These are phyloP conservation scores for Gaertneriomyces sp. DNA, from an alignment of 192 early-diverging fungal species.

Conservation along the genomic window DNA sequence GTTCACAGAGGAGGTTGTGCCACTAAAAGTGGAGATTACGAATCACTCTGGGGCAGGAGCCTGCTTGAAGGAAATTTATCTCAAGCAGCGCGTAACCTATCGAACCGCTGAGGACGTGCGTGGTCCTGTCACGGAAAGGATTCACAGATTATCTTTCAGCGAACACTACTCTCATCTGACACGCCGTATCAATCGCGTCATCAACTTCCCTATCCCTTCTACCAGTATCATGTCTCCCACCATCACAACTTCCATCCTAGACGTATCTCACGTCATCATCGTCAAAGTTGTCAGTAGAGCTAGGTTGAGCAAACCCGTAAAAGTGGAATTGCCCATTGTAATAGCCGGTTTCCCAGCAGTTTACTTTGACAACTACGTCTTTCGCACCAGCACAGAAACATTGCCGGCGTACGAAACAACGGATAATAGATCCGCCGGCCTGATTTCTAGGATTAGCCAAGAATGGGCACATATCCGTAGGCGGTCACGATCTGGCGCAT, in stretches of 20 bases:
- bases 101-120: slow-evolving; percentile 17
- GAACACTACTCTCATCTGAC: slow-evolving; percentile 22
- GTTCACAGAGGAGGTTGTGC: slow-evolving; percentile 28
- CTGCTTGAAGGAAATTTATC: slow-evolving; percentile 17
- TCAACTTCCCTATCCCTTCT: slow-evolving; percentile 33
- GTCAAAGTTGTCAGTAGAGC: slow-evolving; percentile 25
- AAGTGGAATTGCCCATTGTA: slow-evolving; percentile 29
- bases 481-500: not conserved
- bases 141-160: slow-evolving; percentile 29
- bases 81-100: slow-evolving; percentile 37
- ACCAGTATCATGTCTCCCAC: slow-evolving; percentile 27
- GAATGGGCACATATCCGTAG: not conserved
- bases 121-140: slow-evolving; percentile 32
- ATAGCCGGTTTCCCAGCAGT: slow-evolving; percentile 34
- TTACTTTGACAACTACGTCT: slow-evolving; percentile 24
- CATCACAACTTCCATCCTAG: slow-evolving; percentile 30
- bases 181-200: slow-evolving; percentile 21
- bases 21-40: slow-evolving; percentile 27
- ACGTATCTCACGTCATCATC: slow-evolving; percentile 29
- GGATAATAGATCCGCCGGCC: not conserved
- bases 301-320: slow-evolving; percentile 18
- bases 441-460: not conserved
- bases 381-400: slow-evolving; percentile 25
- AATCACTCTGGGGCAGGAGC: slow-evolving; percentile 33
- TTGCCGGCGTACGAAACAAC: slow-evolving; percentile 24